Conservation (phyloP, 1,139 yeast genomes). For the Kurtzmaniella quercitrusa region DNA sequence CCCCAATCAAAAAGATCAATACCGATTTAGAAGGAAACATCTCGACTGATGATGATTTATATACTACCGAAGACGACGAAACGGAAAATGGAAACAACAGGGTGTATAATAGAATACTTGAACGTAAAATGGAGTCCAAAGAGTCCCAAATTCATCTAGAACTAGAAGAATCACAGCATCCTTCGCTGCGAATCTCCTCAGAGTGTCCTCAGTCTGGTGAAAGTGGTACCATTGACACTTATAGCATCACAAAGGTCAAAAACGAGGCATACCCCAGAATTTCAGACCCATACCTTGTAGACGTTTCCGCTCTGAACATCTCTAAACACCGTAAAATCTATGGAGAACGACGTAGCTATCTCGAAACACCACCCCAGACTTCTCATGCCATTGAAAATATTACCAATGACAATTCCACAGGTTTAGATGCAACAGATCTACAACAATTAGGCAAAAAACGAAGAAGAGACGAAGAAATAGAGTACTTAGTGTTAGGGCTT, state of each 20-base stretch:
- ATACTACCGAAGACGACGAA: background rate
- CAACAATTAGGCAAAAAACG: constrained; percentile 3
- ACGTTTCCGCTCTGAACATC: background rate
- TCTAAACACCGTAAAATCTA: background rate
- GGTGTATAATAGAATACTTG: too few relatives aligned
- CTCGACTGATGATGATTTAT: background rate
- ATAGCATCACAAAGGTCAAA: too few relatives aligned
- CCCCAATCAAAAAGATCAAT: background rate
- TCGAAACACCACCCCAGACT: background rate
- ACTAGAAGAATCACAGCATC: too few relatives aligned
- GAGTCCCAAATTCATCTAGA: too few relatives aligned
- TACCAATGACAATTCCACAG: background rate
- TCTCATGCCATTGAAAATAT: background rate
- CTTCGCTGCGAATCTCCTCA: too few relatives aligned
- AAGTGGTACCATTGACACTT: too few relatives aligned
- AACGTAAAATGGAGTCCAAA: too few relatives aligned
- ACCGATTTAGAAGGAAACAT: background rate
- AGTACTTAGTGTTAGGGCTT: constrained; percentile 1
- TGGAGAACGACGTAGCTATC: constrained; percentile 6
- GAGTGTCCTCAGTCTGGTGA: too few relatives aligned
- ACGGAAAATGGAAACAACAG: background rate
- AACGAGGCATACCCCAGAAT: too few relatives aligned
- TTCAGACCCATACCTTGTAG: background rate
- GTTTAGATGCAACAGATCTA: constrained; percentile 2
- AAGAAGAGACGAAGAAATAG: constrained; percentile 6